Evolutionary conservation across 371 early-diverging fungal genomes (phyloP), one percentile per base, ranked within the genome.

Genomic region (Batkoa obscura): DNA sequence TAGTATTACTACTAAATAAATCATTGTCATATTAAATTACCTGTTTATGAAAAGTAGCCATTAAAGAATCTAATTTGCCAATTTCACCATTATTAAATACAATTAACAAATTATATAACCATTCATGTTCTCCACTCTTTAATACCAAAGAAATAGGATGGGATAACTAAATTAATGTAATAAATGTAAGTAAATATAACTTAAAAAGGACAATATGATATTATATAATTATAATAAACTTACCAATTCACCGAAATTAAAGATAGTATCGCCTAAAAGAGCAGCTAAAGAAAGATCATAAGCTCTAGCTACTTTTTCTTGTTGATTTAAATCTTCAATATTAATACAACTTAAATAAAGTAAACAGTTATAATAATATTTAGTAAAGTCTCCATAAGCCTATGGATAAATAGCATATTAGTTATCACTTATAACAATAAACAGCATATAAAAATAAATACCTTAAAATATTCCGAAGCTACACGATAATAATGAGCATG

Each of bases 191-290:
- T 32, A 1, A 42, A 30, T 42, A 9, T 9, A 4, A 41, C 8
- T 23, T n/a, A 59, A 46, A 1, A 33, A 51, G n/a, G n/a, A n/a
- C n/a, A 12, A 38, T 23, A 17, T n/a, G 23, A 52, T 2, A 8
- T 30, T 30, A 12, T 38, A 10, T 15, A 31, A 1, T 34, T 33
- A 42, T 9, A 30, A 5, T 10, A 46, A 35, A 45, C 72, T 66
- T 74, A 89, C 88, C 75, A 98, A 69, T 68, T 95, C 94, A 56
- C 98, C 96, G 83, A 98, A 98, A 74, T 96, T 96, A 72, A 95
- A 98, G 42, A 98, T 84, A 42, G 80, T 87, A 49, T 94, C 94
- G 31, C 94, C 91, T 17, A 98, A 68, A 43, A 98, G 66, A 1
- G 96, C 98, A 8, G 91, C 79, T 30, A 96, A 67, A 0, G 90